Evolutionary conservation across 169 alveolate species (phyloP).

Genomic region (Eimeria acervulina): DNA sequence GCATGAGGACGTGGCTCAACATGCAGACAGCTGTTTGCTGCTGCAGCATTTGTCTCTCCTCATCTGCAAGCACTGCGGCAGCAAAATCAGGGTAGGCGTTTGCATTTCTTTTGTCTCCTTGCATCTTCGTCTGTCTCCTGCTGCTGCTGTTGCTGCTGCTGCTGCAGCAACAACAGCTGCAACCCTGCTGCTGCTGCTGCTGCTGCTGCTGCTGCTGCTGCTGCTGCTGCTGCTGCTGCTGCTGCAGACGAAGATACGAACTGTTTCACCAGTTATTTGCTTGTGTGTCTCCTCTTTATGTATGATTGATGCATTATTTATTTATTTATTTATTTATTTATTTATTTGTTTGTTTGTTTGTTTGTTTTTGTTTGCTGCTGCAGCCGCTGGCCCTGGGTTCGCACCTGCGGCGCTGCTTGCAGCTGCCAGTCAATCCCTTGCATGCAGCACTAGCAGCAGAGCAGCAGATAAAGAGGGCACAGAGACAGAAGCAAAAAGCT

Average conservation of each 20-base stretch:
- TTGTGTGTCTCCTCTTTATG: neutral
- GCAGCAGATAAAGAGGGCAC: too few species aligned
- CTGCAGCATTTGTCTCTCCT: conserved; percentile 3
- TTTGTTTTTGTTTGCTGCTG: neutral
- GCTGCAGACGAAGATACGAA: neutral
- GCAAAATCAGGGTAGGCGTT: neutral
- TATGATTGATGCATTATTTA: neutral
- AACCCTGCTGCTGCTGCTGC: neutral
- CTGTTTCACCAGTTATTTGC: neutral
- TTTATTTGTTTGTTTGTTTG: too few species aligned
- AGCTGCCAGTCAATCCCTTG: too few species aligned
- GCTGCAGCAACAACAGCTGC: neutral
- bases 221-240: conserved; percentile 31
- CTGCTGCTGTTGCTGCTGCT: conserved; percentile 6
- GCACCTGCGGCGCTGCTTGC: too few species aligned
- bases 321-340: neutral
- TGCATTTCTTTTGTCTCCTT: neutral
- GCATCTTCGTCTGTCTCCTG: neutral
- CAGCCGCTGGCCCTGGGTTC: too few species aligned
- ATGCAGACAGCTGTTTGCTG: conserved; percentile 45
- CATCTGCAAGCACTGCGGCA: conserved; percentile 19
- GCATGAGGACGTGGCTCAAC: neutral
- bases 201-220: conserved; percentile 49
- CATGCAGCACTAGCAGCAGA: too few species aligned
- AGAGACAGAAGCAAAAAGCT: neutral